phyloP scores from a whole-genome alignment of 257 asterid genomes.

The Nicotiana noctiflora region DNA sequence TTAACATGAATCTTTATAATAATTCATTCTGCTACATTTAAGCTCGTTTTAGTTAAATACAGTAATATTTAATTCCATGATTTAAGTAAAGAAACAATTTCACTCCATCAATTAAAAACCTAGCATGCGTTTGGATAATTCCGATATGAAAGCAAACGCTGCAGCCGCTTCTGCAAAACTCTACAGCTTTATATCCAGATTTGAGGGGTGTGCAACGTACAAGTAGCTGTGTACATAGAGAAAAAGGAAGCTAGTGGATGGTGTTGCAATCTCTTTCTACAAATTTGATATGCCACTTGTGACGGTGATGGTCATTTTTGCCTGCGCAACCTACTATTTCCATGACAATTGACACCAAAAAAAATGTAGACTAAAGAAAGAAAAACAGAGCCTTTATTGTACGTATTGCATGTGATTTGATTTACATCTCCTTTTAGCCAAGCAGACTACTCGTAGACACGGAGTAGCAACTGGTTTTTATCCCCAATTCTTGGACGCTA shows the following conservation, averaged over 20 bases:
- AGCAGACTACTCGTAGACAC: background rate
- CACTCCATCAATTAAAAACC: background rate
- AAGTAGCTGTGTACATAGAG: background rate
- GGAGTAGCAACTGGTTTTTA: background rate
- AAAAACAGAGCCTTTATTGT: background rate
- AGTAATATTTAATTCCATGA: too few species aligned
- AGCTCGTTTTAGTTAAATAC: too few species aligned
- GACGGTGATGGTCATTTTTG: slow-evolving; percentile 14
- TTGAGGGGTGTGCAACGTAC: background rate
- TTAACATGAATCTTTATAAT: too few species aligned
- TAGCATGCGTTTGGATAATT: background rate
- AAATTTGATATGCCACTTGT: background rate
- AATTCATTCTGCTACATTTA: too few species aligned
- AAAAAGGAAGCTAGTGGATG: background rate
- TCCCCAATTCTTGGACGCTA: background rate
- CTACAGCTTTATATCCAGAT: background rate
- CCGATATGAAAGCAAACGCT: background rate
- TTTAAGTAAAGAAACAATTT: too few species aligned
- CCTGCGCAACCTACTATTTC: background rate
- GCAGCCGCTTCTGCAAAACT: background rate
- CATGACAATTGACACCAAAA: background rate
- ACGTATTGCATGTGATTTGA: background rate
- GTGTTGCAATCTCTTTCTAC: background rate
- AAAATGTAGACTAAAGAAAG: background rate
- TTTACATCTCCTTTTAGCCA: background rate